These are phyloP conservation scores for Durio zibethinus DNA, from an alignment of 345 rosid genomes.

Conservation along the genomic window DNA sequence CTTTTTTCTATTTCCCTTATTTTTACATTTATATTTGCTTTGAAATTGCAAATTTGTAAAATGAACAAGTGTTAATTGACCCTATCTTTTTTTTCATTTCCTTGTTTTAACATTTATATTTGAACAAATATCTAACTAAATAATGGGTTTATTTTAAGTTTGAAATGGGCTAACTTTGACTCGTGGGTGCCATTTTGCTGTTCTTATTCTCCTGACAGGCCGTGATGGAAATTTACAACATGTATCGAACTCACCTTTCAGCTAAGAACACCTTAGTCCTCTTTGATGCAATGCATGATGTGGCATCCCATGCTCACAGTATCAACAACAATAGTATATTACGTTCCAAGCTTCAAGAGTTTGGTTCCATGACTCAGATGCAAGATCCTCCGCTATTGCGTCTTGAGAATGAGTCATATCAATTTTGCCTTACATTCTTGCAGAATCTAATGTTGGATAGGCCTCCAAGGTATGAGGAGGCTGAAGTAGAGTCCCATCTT, in stretches of 20 bases:
- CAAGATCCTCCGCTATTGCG: conserved; percentile 96
- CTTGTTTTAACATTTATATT: background rate
- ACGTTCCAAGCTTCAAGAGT: conserved; percentile 74
- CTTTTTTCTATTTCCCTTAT: no score
- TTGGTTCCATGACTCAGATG: conserved; percentile 89
- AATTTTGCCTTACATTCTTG: conserved; percentile 83
- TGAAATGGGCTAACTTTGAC: background rate
- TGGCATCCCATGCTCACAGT: conserved; percentile 77
- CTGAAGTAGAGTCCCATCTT: conserved; percentile 61
- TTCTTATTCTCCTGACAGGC: conserved; percentile 50
- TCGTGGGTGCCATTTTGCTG: background rate
- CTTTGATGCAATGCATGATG: conserved; percentile 71
- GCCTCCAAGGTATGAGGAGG: conserved; percentile 49
- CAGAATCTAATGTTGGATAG: conserved; percentile 69
- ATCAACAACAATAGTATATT: conserved; percentile 54
- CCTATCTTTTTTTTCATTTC: background rate
- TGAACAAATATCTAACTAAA: background rate
- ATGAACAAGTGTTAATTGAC: background rate
- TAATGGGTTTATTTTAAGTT: background rate
- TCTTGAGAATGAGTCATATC: conserved; percentile 92
- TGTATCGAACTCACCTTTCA: conserved; percentile 73
- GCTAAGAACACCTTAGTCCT: conserved; percentile 70
- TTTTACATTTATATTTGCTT: no score
- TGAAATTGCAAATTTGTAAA: background rate
- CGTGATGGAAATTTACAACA: conserved; percentile 87